These are phyloP conservation scores for Termitomyces sp. DNA, from an alignment of 768 basidiomycete species.

Conservation along the genomic window DNA sequence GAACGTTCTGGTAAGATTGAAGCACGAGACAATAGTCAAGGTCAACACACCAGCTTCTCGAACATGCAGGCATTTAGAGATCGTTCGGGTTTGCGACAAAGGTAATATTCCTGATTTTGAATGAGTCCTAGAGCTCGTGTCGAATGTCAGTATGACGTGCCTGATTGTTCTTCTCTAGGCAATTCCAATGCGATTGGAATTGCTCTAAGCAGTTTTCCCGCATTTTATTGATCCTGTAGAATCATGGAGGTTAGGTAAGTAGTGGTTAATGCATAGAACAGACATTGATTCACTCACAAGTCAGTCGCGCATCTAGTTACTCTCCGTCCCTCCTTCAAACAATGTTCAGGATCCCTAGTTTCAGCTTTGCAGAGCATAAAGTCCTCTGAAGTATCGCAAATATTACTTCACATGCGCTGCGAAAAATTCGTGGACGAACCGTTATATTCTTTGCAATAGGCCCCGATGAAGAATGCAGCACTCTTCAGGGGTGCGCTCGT, in stretches of 20 bases:
- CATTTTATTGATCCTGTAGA: constrained; percentile 82
- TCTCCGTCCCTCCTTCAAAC: constrained; percentile 91
- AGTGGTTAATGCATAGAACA: not conserved
- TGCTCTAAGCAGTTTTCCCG: constrained; percentile 84
- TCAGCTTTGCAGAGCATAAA: constrained; percentile 96
- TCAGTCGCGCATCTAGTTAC: constrained; percentile 95
- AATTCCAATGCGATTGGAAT: constrained; percentile 92
- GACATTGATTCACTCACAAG: constrained; percentile 56
- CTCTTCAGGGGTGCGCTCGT: constrained; percentile 95
- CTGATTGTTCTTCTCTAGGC: constrained; percentile 93
- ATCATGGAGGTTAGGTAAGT: not conserved
- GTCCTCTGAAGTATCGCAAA: constrained; percentile 25
- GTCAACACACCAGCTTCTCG: constrained; percentile 72
- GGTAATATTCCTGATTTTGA: constrained; percentile 70
- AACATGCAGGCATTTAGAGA: constrained; percentile 92
- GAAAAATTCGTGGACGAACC: constrained; percentile 53
- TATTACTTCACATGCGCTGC: not conserved
- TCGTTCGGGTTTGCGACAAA: constrained; percentile 86
- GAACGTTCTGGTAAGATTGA: not conserved
- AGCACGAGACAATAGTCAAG: not conserved
- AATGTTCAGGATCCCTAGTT: constrained; percentile 85
- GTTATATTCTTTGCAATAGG: constrained; percentile 94
- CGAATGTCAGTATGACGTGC: constrained; percentile 36
- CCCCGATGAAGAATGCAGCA: constrained; percentile 95
- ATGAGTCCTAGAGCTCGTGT: not conserved